A percentile compares a stretch with the other conserved stretches of the same genome.
phyloP scores from a whole-genome alignment of 768 basidiomycete species.

The Dacryopinax primogenitus region DNA sequence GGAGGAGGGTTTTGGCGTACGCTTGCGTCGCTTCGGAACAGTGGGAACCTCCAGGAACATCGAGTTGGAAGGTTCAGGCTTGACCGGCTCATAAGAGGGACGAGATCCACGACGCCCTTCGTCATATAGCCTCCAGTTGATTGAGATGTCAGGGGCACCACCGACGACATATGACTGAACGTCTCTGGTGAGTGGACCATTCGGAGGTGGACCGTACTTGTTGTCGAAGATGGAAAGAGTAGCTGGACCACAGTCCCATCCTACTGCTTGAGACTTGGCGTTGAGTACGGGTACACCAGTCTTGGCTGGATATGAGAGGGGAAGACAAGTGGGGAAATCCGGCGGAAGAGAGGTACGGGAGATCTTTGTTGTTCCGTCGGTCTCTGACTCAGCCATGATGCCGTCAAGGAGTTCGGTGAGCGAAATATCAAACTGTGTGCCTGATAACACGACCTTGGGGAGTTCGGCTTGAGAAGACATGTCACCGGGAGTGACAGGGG shows the following conservation, averaged over 20 bases:
- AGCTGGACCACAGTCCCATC: background rate
- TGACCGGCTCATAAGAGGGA: background rate
- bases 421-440: background rate
- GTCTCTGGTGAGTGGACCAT: background rate
- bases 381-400: background rate
- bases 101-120: background rate
- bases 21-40: background rate
- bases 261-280: background rate
- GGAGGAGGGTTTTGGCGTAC: no score
- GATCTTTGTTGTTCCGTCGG: background rate
- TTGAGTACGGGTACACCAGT: background rate
- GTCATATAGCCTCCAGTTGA: background rate
- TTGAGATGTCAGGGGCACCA: background rate
- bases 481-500: background rate
- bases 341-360: background rate
- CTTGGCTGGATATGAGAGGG: background rate
- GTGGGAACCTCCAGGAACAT: background rate
- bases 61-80: background rate
- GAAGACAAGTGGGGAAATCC: background rate
- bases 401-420: background rate
- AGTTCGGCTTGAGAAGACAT: background rate
- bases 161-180: background rate
- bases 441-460: background rate
- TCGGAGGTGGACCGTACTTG: background rate
- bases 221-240: background rate